A percentile compares a stretch with the other conserved stretches of the same genome.
phyloP scores from a whole-genome alignment of 106 monocot species.

The Iris macrosiphon region DNA sequence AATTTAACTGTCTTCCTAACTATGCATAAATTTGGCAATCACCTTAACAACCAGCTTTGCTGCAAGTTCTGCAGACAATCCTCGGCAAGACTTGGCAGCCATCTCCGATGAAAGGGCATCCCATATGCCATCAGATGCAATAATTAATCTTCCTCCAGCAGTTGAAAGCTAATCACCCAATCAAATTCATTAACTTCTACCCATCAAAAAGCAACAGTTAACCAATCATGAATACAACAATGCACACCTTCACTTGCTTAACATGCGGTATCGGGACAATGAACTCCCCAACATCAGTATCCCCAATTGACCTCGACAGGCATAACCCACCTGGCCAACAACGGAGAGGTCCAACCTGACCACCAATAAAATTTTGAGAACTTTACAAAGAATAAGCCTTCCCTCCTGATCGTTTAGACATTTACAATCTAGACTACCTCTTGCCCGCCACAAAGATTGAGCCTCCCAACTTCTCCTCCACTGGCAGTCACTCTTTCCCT shows the following conservation, averaged over 20 bases:
- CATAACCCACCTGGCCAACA: constrained; percentile 99
- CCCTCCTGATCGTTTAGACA: not conserved
- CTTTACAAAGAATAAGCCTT: not conserved
- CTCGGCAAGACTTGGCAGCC: constrained; percentile 80
- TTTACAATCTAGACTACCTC: constrained; percentile 60
- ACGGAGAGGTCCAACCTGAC: constrained; percentile 81
- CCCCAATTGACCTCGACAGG: constrained; percentile 96
- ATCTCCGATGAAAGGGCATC: constrained; percentile 77
- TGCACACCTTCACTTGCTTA: constrained; percentile 90
- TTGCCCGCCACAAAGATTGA: constrained; percentile 79
- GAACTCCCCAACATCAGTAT: constrained; percentile 94
- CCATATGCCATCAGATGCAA: constrained; percentile 99
- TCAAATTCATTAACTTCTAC: not conserved
- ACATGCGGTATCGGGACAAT: constrained; percentile 98
- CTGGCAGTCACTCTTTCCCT: constrained; percentile 91
- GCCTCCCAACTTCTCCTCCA: constrained; percentile 92
- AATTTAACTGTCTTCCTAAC: too few species aligned
- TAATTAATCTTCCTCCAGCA: constrained; percentile 79
- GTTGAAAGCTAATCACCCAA: constrained; percentile 57
- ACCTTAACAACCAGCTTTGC: constrained; percentile 98
- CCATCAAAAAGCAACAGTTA: not conserved
- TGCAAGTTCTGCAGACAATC: constrained; percentile 80
- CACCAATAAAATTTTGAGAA: not conserved
- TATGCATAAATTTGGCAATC: too few species aligned
- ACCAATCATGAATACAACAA: not conserved